Evolutionary conservation across 768 basidiomycete genomes (phyloP).

Genomic region (Hericium alpestre): DNA sequence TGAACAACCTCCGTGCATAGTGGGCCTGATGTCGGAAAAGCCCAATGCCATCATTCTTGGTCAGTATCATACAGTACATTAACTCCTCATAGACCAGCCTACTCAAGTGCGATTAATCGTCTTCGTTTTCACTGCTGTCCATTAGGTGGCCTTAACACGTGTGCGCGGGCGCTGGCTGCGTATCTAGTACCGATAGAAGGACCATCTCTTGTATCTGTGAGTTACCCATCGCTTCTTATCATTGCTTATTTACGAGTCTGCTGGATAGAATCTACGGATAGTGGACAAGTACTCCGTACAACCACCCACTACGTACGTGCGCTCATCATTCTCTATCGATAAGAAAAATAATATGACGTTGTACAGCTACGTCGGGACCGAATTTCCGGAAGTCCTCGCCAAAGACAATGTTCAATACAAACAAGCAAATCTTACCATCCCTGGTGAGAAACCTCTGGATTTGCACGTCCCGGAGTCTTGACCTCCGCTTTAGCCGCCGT

Average conservation of each 20-base stretch:
- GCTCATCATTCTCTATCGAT: constrained; percentile 11
- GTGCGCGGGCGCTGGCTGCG: constrained; percentile 59
- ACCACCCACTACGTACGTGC: constrained; percentile 62
- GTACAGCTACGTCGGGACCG: constrained; percentile 63
- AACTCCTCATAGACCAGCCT: too few relatives aligned
- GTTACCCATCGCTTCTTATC: constrained; percentile 18
- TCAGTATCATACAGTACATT: constrained; percentile 22
- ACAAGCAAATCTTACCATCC: constrained; percentile 70
- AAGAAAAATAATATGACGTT: constrained; percentile 6
- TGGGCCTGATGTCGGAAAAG: constrained; percentile 29
- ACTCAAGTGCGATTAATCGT: not conserved
- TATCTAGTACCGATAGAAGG: constrained; percentile 59
- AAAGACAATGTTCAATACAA: constrained; percentile 68
- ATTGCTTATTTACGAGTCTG: constrained; percentile 5
- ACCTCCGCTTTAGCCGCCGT: constrained; percentile 45
- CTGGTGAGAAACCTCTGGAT: constrained; percentile 34
- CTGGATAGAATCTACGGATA: constrained; percentile 51
- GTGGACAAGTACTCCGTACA: constrained; percentile 65
- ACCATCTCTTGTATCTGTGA: constrained; percentile 61
- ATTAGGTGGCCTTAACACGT: constrained; percentile 74
- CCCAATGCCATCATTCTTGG: constrained; percentile 73
- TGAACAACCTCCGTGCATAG: too few relatives aligned
- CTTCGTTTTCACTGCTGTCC: constrained; percentile 5
- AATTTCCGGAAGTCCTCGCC: constrained; percentile 60
- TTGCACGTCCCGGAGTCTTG: not conserved